phyloP scores from a whole-genome alignment of 2,329 filamentous ascomycete species.

The Ceratocystis cubensis region DNA sequence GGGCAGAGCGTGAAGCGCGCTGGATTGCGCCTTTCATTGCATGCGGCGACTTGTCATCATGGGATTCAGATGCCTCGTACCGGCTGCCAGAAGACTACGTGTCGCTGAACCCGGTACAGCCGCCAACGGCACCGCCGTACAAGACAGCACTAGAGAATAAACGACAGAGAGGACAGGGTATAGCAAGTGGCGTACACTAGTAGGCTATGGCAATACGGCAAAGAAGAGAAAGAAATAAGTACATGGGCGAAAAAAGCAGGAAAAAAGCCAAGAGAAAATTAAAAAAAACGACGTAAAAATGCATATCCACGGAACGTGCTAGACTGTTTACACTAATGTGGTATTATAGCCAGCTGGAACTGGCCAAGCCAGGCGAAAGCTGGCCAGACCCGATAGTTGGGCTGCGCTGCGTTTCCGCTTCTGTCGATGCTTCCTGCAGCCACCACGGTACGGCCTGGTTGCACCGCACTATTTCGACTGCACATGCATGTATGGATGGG shows the following conservation, averaged over 20 bases:
- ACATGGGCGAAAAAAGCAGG: background rate
- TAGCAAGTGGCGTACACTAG: constrained; percentile 46
- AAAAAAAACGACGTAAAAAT: background rate
- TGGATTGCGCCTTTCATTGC: constrained; percentile 96
- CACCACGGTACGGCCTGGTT: too few relatives aligned
- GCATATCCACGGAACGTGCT: background rate
- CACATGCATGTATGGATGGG: background rate
- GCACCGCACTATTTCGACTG: too few relatives aligned
- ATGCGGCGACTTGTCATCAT: constrained; percentile 90
- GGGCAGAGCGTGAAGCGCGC: constrained; percentile 30
- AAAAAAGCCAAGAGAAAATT: background rate
- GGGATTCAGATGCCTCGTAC: constrained; percentile 93
- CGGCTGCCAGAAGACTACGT: constrained; percentile 74
- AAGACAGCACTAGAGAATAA: constrained; percentile 71
- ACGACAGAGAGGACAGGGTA: constrained; percentile 61
- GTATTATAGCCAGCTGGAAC: background rate
- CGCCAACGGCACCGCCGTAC: constrained; percentile 90
- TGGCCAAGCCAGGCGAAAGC: background rate
- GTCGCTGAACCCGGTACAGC: constrained; percentile 82
- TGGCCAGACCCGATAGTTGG: background rate
- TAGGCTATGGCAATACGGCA: background rate
- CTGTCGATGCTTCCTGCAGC: too few relatives aligned
- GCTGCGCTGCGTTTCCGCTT: too few relatives aligned
- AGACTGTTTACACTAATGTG: background rate
- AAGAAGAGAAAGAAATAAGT: constrained; percentile 21